Percentiles rank a stretch among this genome's conserved stretches.
These are phyloP conservation scores for Chimonanthus salicifolius DNA, from an alignment of 164 flowering plant species.

Conservation along the genomic window DNA sequence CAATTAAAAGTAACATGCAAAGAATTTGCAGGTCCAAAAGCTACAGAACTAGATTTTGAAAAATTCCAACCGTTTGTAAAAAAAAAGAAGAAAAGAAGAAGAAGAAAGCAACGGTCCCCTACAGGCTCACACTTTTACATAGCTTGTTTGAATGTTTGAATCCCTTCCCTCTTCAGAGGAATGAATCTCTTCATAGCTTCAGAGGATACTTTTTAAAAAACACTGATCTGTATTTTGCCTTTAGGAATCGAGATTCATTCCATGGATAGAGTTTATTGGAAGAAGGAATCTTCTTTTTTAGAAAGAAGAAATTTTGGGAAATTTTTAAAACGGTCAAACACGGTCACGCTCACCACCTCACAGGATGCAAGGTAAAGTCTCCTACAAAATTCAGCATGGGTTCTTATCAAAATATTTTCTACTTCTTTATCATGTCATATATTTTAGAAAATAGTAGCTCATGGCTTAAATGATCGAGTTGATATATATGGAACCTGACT, in stretches of 20 bases:
- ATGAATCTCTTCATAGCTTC: slow-evolving; percentile 13
- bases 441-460: too few relatives aligned
- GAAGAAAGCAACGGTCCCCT: slow-evolving; percentile 32
- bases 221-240: background rate
- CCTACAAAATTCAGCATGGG: too few relatives aligned
- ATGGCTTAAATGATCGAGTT: too few relatives aligned
- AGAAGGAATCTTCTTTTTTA: background rate
- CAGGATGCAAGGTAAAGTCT: too few relatives aligned
- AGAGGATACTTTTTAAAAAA: background rate
- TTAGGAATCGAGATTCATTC: background rate
- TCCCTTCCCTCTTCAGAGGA: slow-evolving; percentile 38
- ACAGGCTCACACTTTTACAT: background rate
- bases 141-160: slow-evolving; percentile 43
- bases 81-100: background rate
- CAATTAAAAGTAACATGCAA: slow-evolving; percentile 5
- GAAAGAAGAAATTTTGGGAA: too few relatives aligned
- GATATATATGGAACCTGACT: too few relatives aligned
- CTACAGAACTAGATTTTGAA: slow-evolving; percentile 11
- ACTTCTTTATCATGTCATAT: too few relatives aligned
- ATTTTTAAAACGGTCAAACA: too few relatives aligned
- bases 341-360: too few relatives aligned
- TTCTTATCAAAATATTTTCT: too few relatives aligned
- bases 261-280: background rate
- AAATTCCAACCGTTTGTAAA: slow-evolving; percentile 21
- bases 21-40: slow-evolving; percentile 1